Evolutionary conservation across 345 rosid genomes (phyloP), one percentile per base, ranked within the genome.

Genomic region (Eucalyptus curtisii): DNA sequence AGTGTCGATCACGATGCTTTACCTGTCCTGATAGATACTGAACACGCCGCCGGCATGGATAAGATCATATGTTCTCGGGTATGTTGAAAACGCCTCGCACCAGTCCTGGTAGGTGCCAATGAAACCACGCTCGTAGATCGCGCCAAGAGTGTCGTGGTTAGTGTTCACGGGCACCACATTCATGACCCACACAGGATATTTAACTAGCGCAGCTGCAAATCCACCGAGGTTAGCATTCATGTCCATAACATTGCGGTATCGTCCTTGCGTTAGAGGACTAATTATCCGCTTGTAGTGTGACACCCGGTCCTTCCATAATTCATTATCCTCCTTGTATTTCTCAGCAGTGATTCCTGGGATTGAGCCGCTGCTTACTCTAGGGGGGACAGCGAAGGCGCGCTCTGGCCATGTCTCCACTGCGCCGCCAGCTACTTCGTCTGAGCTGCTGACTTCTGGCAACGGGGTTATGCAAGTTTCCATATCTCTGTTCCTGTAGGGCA

Each of bases 1-100:
- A 50, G 9, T 10, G 45, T 81, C 88, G 49, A 86, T 59, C 19
- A 6, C 9, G 8, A 76, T 76, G 24, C 49, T 90, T 89, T 92
- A 97, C 99, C 96, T 95, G 92, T 95, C 94, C 86, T 93, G 95
- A 86, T 97, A 98, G 87, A 97, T 93, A 79, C 96, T 95, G 92
- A 98, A 98, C 91, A 97, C 90, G 45, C 95, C 96, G 30, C 94
- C 89, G 4, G 96, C 99, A 89, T 98, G 99, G 89, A 98, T 95
- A 92, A 98, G 95, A 92, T 97, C 99, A 27, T 98, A 98, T 5
- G 99, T 98, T 90, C 99, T 94, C 84, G 99, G 99, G 93, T 98
- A 98, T 2, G 99, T 98, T 5, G 99, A 98, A 92, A 98, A 93
- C 13, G 98, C 97, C 93, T 98, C 99, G 37, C 99, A 98, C 99